phyloP scores from a whole-genome alignment of 345 rosid genomes.

The Carallia brachiata region DNA sequence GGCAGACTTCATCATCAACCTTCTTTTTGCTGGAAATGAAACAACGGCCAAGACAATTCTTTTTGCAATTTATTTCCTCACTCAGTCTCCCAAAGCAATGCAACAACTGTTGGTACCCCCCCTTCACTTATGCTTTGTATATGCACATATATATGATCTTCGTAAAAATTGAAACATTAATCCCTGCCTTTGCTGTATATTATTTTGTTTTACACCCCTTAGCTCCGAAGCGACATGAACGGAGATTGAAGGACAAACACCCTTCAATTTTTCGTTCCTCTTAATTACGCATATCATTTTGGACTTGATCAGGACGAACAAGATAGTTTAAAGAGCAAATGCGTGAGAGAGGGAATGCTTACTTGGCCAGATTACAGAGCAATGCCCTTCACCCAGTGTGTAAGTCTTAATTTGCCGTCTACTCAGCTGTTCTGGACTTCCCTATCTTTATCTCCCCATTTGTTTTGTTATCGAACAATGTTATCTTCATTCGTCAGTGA shows the following conservation, averaged over 20 bases:
- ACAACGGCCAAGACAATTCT: conserved; percentile 88
- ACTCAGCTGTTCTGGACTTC: too few species aligned
- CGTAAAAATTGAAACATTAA: too few species aligned
- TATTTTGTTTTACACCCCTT: neutral
- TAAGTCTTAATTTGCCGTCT: conserved; percentile 32
- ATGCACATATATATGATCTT: too few species aligned
- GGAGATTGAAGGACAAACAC: too few species aligned
- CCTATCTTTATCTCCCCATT: too few species aligned
- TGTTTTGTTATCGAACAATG: too few species aligned
- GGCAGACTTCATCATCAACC: conserved; percentile 79
- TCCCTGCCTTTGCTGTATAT: too few species aligned
- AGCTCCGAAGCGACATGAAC: too few species aligned
- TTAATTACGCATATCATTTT: neutral
- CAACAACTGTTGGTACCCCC: conserved; percentile 48
- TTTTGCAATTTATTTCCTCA: conserved; percentile 74
- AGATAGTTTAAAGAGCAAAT: conserved; percentile 25
- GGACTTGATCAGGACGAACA: conserved; percentile 63
- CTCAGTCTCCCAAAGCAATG: conserved; percentile 60
- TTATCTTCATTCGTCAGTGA: too few species aligned
- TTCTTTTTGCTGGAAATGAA: conserved; percentile 87
- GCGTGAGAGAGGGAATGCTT: conserved; percentile 28
- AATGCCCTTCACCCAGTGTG: conserved; percentile 85
- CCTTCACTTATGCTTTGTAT: too few species aligned
- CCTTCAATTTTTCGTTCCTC: too few species aligned
- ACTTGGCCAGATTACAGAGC: conserved; percentile 81